A percentile compares a stretch with the other conserved stretches of the same genome.
Conservation (phyloP, 257 asterid genomes). For the Nemophila menziesii region DNA sequence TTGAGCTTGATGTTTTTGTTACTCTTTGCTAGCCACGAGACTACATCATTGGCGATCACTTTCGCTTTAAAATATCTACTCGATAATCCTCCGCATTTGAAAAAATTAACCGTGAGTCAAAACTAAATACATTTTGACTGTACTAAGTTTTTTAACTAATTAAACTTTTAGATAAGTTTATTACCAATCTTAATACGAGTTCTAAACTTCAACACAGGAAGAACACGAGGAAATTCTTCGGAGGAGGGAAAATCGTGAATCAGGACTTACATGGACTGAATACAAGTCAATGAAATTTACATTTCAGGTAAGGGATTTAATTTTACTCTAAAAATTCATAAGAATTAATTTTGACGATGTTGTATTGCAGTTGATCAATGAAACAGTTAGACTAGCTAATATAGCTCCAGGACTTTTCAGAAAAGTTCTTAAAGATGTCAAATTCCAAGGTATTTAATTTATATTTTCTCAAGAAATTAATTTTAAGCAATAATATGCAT, state of each 20-base stretch:
- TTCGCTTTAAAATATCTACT: slow-evolving; percentile 44
- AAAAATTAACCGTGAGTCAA: slow-evolving; percentile 46
- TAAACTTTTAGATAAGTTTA: neutral
- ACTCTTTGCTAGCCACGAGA: slow-evolving; percentile 89
- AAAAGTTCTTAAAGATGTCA: slow-evolving; percentile 51
- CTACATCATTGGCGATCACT: slow-evolving; percentile 82
- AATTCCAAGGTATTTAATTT: slow-evolving; percentile 62
- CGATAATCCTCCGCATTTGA: slow-evolving; percentile 44
- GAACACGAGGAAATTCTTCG: slow-evolving; percentile 63
- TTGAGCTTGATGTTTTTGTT: slow-evolving; percentile 85
- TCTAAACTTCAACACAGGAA: slow-evolving; percentile 24
- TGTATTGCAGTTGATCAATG: slow-evolving; percentile 58
- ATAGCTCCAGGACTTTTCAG: slow-evolving; percentile 86
- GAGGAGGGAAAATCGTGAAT: slow-evolving; percentile 49
- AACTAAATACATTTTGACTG: neutral
- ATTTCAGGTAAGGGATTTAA: slow-evolving; percentile 42
- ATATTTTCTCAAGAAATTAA: neutral
- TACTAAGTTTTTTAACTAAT: no score
- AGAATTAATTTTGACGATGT: slow-evolving; percentile 4
- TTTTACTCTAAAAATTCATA: neutral
- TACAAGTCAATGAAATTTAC: slow-evolving; percentile 84
- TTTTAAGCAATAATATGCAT: neutral
- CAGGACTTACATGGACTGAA: slow-evolving; percentile 64
- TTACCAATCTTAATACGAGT: neutral
- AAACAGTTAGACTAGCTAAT: slow-evolving; percentile 83